Conservation (phyloP, 2,329 filamentous ascomycete species). For the Aspergillus sergii region DNA sequence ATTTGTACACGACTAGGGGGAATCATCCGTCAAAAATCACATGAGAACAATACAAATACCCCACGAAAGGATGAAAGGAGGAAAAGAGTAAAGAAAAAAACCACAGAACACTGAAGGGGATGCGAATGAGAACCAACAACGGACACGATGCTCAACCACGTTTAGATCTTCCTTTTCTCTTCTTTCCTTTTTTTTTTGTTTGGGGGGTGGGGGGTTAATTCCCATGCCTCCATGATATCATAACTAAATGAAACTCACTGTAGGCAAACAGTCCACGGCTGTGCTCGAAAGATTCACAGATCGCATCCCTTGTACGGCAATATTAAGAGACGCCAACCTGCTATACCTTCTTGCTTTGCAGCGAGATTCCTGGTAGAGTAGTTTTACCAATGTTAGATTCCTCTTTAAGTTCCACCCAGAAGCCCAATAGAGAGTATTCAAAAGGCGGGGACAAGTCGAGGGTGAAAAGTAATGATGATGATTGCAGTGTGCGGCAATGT, state of each 20-base stretch:
- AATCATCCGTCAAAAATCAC: conserved; percentile 24
- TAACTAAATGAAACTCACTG: neutral
- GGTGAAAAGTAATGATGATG: conserved; percentile 10
- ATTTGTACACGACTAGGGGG: conserved; percentile 26
- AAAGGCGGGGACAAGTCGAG: neutral
- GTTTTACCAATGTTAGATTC: conserved; percentile 41
- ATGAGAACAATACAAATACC: conserved; percentile 11
- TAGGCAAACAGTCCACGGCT: neutral
- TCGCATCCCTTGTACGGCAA: neutral
- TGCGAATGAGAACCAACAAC: neutral
- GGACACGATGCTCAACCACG: neutral
- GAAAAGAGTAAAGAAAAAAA: conserved; percentile 10
- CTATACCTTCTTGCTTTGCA: conserved; percentile 19
- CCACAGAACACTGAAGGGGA: conserved; percentile 1
- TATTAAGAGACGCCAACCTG: neutral
- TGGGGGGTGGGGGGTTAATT: neutral
- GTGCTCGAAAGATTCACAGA: neutral
- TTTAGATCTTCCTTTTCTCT: neutral
- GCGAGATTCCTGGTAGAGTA: conserved; percentile 12
- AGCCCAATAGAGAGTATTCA: conserved; percentile 8
- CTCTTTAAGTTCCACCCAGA: conserved; percentile 33
- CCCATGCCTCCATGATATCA: neutral
- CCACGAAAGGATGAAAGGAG: conserved; percentile 2
- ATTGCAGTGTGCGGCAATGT: neutral
- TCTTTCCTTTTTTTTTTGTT: no score